A percentile compares a stretch with the other conserved stretches of the same genome.
Evolutionary conservation across 768 basidiomycete species (phyloP).

Genomic region (Tylopilus rubrobrunneus): DNA sequence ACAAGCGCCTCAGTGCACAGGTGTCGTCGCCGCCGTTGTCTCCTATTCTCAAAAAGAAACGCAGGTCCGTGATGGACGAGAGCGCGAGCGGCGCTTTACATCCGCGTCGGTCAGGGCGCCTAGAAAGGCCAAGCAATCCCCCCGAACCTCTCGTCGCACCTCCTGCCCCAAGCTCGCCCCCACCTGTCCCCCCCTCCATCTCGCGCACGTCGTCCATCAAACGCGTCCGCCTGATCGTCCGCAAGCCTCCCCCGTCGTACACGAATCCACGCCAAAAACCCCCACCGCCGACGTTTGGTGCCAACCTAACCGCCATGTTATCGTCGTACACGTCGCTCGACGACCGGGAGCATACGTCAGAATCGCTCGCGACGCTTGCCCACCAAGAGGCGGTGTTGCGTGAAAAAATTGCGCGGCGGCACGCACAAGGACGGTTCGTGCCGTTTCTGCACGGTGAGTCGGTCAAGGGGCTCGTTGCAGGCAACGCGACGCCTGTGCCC

Average conservation of each 20-base stretch:
- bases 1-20: slow-evolving; percentile 28
- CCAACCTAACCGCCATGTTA: slow-evolving; percentile 55
- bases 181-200: neutral
- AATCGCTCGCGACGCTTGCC: slow-evolving; percentile 36
- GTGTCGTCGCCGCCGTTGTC: slow-evolving; percentile 17
- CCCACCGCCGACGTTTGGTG: slow-evolving; percentile 43
- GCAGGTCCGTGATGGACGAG: slow-evolving; percentile 18
- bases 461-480: neutral
- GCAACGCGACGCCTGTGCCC: slow-evolving; percentile 7
- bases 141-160: slow-evolving; percentile 10
- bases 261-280: slow-evolving; percentile 71
- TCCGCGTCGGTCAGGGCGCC: slow-evolving; percentile 19
- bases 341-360: slow-evolving; percentile 44
- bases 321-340: slow-evolving; percentile 57
- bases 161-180: too few species aligned
- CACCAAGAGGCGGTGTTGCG: slow-evolving; percentile 41
- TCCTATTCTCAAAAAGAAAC: slow-evolving; percentile 24
- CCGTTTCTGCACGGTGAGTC: slow-evolving; percentile 35
- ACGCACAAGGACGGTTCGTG: slow-evolving; percentile 44
- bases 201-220: slow-evolving; percentile 38
- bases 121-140: slow-evolving; percentile 14
- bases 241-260: slow-evolving; percentile 53
- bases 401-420: slow-evolving; percentile 42
- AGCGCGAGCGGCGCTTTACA: neutral
- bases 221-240: slow-evolving; percentile 64